phyloP scores from a whole-genome alignment of 2,329 filamentous ascomycete species.

The Monosporascus sp. region DNA sequence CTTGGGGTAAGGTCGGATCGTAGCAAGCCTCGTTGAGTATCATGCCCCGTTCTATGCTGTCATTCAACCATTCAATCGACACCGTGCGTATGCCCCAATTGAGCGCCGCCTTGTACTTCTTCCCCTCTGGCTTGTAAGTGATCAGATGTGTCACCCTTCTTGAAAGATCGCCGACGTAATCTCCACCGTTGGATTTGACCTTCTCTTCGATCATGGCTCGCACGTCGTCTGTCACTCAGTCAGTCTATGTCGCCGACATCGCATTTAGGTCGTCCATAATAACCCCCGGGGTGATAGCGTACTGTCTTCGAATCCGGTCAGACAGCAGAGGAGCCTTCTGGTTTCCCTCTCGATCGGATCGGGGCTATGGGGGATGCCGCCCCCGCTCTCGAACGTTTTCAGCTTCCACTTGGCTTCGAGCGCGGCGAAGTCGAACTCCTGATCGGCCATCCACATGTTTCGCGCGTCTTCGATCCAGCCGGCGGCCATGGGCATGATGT shows the following conservation, averaged over 20 bases:
- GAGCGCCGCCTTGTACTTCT: slow-evolving; percentile 86
- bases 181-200: slow-evolving; percentile 67
- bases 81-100: slow-evolving; percentile 79
- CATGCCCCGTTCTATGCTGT: slow-evolving; percentile 83
- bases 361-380: slow-evolving; percentile 32
- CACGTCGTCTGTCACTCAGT: slow-evolving; percentile 47
- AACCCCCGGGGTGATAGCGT: slow-evolving; percentile 12
- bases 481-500: slow-evolving; percentile 78
- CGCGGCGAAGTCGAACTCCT: slow-evolving; percentile 64
- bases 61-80: slow-evolving; percentile 76
- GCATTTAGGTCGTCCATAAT: not conserved
- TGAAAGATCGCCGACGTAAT: slow-evolving; percentile 83
- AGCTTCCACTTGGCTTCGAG: slow-evolving; percentile 65
- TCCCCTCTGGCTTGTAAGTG: slow-evolving; percentile 70
- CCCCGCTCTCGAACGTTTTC: slow-evolving; percentile 55
- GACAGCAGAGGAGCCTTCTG: slow-evolving; percentile 44
- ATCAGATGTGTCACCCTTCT: slow-evolving; percentile 84
- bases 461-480: slow-evolving; percentile 81
- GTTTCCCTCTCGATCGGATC: slow-evolving; percentile 25
- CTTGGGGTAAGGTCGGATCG: slow-evolving; percentile 64
- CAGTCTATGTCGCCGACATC: not conserved
- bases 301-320: slow-evolving; percentile 55
- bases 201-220: slow-evolving; percentile 66
- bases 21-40: slow-evolving; percentile 83
- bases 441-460: slow-evolving; percentile 73